Conservation (phyloP, 257 asterid genomes). For the Primulina huaijiensis region DNA sequence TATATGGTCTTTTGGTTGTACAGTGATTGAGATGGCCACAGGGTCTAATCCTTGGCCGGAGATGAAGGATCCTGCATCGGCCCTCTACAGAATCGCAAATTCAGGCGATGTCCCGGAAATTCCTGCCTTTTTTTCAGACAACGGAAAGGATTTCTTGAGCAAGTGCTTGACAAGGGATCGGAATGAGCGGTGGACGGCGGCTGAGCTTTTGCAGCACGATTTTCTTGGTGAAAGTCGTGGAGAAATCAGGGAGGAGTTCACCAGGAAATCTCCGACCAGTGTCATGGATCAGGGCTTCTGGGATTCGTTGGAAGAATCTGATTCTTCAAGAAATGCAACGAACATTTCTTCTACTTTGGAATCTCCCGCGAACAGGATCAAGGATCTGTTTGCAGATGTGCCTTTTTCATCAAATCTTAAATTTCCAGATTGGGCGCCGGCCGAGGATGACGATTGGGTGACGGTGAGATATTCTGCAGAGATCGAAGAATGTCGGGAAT, state of each 20-base stretch:
- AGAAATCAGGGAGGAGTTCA: conserved; percentile 10
- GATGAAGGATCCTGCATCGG: conserved; percentile 63
- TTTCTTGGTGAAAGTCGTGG: conserved; percentile 4
- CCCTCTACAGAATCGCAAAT: conserved; percentile 58
- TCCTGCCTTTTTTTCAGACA: conserved; percentile 54
- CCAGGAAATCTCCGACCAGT: conserved; percentile 66
- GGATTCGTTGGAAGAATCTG: conserved; percentile 53
- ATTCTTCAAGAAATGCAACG: conserved; percentile 24
- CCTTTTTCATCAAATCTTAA: conserved; percentile 7
- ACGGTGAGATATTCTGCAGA: conserved; percentile 44
- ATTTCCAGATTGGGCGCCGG: conserved; percentile 39
- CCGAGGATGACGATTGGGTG: conserved; percentile 58
- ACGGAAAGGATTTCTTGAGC: conserved; percentile 46
- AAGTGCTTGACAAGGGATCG: conserved; percentile 57
- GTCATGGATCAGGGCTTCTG: conserved; percentile 64
- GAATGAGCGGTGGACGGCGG: conserved; percentile 58
- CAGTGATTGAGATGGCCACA: conserved; percentile 77
- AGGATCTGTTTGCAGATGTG: conserved; percentile 31
- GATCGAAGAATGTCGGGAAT: conserved; percentile 30
- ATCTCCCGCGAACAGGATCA: conserved; percentile 46
- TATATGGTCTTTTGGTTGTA: conserved; percentile 80
- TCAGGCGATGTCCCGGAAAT: conserved; percentile 55
- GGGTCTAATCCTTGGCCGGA: conserved; percentile 79
- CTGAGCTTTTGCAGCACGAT: conserved; percentile 55
- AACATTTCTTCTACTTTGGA: conserved; percentile 11